Conservation (phyloP, 2,329 filamentous ascomycete genomes). For the Trichoderma sp. region DNA sequence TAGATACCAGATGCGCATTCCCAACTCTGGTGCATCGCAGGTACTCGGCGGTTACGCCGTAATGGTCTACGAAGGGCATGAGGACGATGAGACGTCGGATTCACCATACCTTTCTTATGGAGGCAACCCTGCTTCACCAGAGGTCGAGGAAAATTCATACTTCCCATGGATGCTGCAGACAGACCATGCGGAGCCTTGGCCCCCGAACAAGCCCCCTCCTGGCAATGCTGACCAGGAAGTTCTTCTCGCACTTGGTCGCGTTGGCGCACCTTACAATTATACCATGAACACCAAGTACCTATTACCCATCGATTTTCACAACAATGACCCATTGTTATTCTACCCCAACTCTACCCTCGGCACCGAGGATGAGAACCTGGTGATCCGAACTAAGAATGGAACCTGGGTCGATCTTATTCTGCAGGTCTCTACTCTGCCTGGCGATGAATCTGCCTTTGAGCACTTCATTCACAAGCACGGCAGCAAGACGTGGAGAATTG, state of each 20-base stretch:
- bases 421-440: slow-evolving; percentile 40
- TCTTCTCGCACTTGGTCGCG: slow-evolving; percentile 41
- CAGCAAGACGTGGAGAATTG: slow-evolving; percentile 58
- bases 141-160: slow-evolving; percentile 28
- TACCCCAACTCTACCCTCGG: slow-evolving; percentile 44
- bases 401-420: slow-evolving; percentile 58
- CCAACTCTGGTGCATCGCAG: slow-evolving; percentile 52
- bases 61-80: slow-evolving; percentile 2
- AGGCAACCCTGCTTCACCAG: neutral
- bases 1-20: slow-evolving; percentile 55
- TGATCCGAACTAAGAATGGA: slow-evolving; percentile 45
- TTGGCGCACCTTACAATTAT: slow-evolving; percentile 51
- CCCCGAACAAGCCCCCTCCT: slow-evolving; percentile 46
- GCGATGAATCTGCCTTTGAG: slow-evolving; percentile 35
- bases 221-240: slow-evolving; percentile 46
- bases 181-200: slow-evolving; percentile 37
- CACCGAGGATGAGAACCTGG: slow-evolving; percentile 42
- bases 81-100: neutral
- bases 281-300: slow-evolving; percentile 48
- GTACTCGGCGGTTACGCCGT: slow-evolving; percentile 50
- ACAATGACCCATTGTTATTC: slow-evolving; percentile 39
- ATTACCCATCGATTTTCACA: slow-evolving; percentile 36
- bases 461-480: slow-evolving; percentile 66
- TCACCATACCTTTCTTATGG: slow-evolving; percentile 40
- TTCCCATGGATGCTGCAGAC: slow-evolving; percentile 40